Evolutionary conservation across 805 yeast species (phyloP).

Genomic region (Kodamaea hsintzibuensis): DNA sequence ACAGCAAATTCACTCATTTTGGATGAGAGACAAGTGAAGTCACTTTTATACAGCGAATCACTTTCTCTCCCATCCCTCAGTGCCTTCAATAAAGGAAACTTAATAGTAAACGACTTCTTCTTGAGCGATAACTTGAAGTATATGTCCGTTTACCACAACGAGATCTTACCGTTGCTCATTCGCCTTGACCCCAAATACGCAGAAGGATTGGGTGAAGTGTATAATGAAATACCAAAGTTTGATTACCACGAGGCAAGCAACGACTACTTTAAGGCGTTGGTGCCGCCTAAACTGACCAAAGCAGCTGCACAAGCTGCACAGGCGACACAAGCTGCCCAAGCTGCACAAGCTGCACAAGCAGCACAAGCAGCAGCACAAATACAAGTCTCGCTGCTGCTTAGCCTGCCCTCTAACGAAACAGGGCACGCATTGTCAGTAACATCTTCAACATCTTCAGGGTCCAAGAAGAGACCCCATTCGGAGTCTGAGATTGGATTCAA

Average conservation of each 20-base stretch:
- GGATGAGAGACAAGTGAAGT: conserved; percentile 33
- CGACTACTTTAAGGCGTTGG: conserved; percentile 28
- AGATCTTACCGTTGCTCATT: conserved; percentile 32
- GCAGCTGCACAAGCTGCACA: conserved; percentile 10
- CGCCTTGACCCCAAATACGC: conserved; percentile 27
- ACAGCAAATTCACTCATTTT: conserved; percentile 23
- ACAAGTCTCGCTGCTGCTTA: background rate
- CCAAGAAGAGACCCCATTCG: conserved; percentile 16
- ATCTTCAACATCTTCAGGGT: background rate
- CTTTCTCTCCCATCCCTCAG: conserved; percentile 31
- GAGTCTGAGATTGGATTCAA: conserved; percentile 8
- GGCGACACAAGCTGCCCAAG: conserved; percentile 6
- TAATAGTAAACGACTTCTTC: conserved; percentile 38
- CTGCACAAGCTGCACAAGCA: conserved; percentile 6
- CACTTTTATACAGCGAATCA: conserved; percentile 31
- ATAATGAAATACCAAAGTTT: conserved; percentile 33
- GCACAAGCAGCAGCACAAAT: conserved; percentile 4
- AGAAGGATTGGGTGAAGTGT: conserved; percentile 32
- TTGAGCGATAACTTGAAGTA: conserved; percentile 34
- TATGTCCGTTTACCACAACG: conserved; percentile 40
- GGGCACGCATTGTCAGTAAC: background rate
- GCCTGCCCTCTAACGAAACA: background rate
- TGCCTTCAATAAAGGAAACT: conserved; percentile 32
- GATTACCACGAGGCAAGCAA: conserved; percentile 30
- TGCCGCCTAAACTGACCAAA: conserved; percentile 17